Percentiles rank a stretch among this genome's conserved stretches.
These are phyloP conservation scores for Solanum gracilifrons DNA, from an alignment of 257 asterid species.

Conservation along the genomic window DNA sequence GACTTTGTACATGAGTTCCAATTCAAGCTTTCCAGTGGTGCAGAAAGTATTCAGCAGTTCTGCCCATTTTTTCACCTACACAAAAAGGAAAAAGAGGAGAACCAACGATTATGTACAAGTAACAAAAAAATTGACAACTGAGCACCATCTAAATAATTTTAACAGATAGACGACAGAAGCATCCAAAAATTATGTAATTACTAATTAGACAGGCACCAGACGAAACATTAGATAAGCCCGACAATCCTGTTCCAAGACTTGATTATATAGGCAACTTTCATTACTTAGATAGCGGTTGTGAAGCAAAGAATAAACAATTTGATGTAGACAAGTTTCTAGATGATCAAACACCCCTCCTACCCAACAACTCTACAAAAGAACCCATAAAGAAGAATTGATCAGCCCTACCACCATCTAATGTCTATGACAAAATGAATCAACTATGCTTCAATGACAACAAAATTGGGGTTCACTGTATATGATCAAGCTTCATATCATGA, in stretches of 20 bases:
- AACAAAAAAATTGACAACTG: background rate
- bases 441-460: background rate
- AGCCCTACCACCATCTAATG: background rate
- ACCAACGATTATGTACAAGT: background rate
- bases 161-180: background rate
- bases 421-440: background rate
- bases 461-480: background rate
- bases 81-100: background rate
- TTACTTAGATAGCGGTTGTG: background rate
- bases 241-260: background rate
- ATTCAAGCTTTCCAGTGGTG: conserved; percentile 76
- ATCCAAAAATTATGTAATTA: background rate
- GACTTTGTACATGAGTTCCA: conserved; percentile 89
- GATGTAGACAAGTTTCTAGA: background rate
- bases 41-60: conserved; percentile 69
- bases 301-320: background rate
- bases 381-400: background rate
- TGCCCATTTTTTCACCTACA: conserved; percentile 90
- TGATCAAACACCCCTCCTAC: background rate
- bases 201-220: background rate
- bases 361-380: background rate
- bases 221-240: background rate
- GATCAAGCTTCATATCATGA: background rate
- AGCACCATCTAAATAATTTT: background rate
- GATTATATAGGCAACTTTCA: background rate